Base-by-base conservation (phyloP, 2,329 filamentous ascomycete genomes). In the Fonsecaea monophora region DNA sequence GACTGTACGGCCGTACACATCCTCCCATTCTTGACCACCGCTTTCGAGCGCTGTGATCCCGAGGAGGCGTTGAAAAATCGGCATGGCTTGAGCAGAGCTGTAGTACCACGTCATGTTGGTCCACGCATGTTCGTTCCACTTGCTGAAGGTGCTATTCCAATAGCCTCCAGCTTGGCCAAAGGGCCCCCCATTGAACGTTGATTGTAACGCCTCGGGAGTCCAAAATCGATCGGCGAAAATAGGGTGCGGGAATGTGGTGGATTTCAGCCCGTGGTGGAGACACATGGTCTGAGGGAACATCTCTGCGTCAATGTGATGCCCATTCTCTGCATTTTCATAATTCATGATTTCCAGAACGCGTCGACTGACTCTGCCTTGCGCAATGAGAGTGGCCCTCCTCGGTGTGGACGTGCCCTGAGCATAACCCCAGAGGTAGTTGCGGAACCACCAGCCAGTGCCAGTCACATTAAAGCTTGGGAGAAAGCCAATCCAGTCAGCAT, bases 181-280 rank as follows among this genome's bases (percentile, higher is more conserved):
- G 7, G 76, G 69, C 37, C 76, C 74, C 18, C 73, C 68, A 57
- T 78, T 78, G 68, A 77, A 77, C 30, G 73, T 75, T 21, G 72
- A 70, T n/a, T 75, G 73, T 57, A 75, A 61, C 40, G 73, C 72
- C 13, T 74, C 65, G 1, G 73, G 56, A 25, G 73, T 65, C 90
- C 90, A 93, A 58, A 90, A 85, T 68, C 90, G 86, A 77, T 94
- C 91, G 74, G 92, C 91, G 77, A 89, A 94, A 55, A 94, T 86
- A 1, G 91, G 91, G 77, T 94, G 91, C 10, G 91, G 91, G 10
- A 88, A 90, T 74, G 89, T 92, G 3, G 92, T 89, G 4, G 90
- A 88, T 79, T 94, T 94, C 57, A 94, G 82, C 5, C 92, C 91
- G 75, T 95, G 90, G 69, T 92, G 86, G 18, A 94, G 83, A 0